A percentile compares a stretch with the other conserved stretches of the same genome.
Evolutionary conservation across 2,329 filamentous ascomycete genomes (phyloP).

Genomic region (Malbranchea zuffiana): DNA sequence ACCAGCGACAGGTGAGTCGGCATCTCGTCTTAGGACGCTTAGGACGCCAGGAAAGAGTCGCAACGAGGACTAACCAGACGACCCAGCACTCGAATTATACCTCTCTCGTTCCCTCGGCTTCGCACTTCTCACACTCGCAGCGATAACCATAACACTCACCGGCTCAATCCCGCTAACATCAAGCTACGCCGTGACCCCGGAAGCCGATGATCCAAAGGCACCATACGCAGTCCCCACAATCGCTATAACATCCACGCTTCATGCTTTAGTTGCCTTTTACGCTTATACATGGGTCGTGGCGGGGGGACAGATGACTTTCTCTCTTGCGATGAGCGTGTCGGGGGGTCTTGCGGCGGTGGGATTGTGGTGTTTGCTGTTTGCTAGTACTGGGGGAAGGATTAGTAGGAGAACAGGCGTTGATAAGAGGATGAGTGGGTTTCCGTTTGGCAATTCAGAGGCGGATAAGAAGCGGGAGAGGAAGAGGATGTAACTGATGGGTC

Average conservation of each 20-base stretch:
- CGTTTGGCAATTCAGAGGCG: conserved; percentile 51
- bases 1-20: conserved; percentile 41
- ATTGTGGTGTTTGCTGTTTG: conserved; percentile 54
- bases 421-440: conserved; percentile 55
- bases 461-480: conserved; percentile 36
- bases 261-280: conserved; percentile 52
- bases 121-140: conserved; percentile 52
- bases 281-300: conserved; percentile 57
- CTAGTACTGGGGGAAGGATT: conserved; percentile 45
- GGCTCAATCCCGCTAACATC: conserved; percentile 55
- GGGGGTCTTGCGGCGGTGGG: conserved; percentile 50
- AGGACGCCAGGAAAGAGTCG: background rate
- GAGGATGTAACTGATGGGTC: conserved; percentile 5
- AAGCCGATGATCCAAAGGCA: conserved; percentile 40
- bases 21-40: background rate
- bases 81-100: conserved; percentile 55
- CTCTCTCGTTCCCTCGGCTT: conserved; percentile 62
- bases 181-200: conserved; percentile 30
- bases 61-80: conserved; percentile 11
- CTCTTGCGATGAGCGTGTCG: conserved; percentile 49
- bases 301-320: conserved; percentile 46
- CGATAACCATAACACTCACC: conserved; percentile 56
- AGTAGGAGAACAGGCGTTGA: conserved; percentile 55
- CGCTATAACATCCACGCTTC: conserved; percentile 56
- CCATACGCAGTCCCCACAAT: conserved; percentile 57